Percentiles rank a stretch among this genome's conserved stretches.
phyloP scores from a whole-genome alignment of 352 stramenopile genomes.

The Globisporangium cederbergense region DNA sequence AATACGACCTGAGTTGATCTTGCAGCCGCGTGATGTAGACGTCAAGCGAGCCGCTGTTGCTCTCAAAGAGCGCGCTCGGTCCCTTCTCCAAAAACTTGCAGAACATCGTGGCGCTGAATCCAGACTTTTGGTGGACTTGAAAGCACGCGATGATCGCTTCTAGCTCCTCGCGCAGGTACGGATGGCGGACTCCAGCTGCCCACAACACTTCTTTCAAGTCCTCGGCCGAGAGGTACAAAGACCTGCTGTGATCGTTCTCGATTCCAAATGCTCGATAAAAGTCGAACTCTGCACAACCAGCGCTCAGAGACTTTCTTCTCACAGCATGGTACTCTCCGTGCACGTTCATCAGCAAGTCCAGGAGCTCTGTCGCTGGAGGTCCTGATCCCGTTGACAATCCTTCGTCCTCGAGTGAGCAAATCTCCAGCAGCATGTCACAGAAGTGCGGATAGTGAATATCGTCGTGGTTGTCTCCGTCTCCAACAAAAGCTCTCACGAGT shows the following conservation, averaged over 20 bases:
- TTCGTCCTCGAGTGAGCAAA: constrained; percentile 38
- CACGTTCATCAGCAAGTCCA: constrained; percentile 51
- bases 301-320: constrained; percentile 21
- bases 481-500: constrained; percentile 41
- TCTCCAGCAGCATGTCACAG: constrained; percentile 46
- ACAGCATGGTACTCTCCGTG: constrained; percentile 35
- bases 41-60: constrained; percentile 38
- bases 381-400: constrained; percentile 16
- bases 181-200: constrained; percentile 51
- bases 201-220: constrained; percentile 77
- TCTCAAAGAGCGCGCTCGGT: constrained; percentile 42
- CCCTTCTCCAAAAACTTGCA: constrained; percentile 49
- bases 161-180: constrained; percentile 68
- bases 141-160: constrained; percentile 60
- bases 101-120: constrained; percentile 56
- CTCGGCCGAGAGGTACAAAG: constrained; percentile 40
- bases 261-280: constrained; percentile 46
- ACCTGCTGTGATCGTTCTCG: constrained; percentile 31
- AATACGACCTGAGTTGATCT: constrained; percentile 49
- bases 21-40: constrained; percentile 55
- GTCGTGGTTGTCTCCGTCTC: constrained; percentile 20
- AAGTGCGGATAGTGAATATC: constrained; percentile 56
- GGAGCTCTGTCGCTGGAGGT: constrained; percentile 35
- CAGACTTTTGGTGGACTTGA: constrained; percentile 28
- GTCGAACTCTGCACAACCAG: constrained; percentile 33